Evolutionary conservation across 2,329 filamentous ascomycete species (phyloP), one percentile per base, ranked within the genome.

Genomic region (Penicillium sp.): DNA sequence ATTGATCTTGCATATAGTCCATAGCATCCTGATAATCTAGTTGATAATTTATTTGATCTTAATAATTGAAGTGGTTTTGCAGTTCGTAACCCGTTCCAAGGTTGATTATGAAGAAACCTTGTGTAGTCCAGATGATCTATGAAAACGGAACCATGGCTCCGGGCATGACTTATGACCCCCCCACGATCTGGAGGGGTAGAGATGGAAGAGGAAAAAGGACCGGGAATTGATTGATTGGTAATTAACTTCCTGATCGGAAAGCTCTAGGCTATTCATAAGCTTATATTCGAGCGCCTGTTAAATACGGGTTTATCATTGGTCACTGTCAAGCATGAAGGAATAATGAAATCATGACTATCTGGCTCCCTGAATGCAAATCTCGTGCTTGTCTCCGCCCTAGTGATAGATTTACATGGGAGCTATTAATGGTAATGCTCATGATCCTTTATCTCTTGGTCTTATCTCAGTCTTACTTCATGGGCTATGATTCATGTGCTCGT

Each of bases 21-120:
- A 48, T 45, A 53, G 43, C 54, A 56, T 42, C 48, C 7, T 39
- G 23, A 26, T n/a, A 42, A 43, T 47, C 29, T 26, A 47, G 14
- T 47, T 47, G 14, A 29, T 39, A 19, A 39, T 19, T 19, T 11
- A 39, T 31, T 31, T 31, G 29, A 31, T 31, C 29, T 31, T 31
- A 14, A 31, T 31, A 31, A 31, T 31, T 31, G 29, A 39, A 19
- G n/a, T 14, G 29, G 29, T 11, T 33, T 33, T 14, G 13, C 14
- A 4, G 3, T 16, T 33, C 31, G 31, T 33, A 10, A 19, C 8
- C n/a, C 3, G 35, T 39, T 11, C 16, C n/a, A 19, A 39, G 35
- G 16, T 39, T 39, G 8, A 7, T 11, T 10, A 4, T 37, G 35
- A 19, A 5, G 9, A 39, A 37, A 29, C 3, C 16, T 39, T 39